Evolutionary conservation across 140 eudicot species (phyloP), one percentile per base, ranked within the genome.

Genomic region (Ambrosia hybrid): DNA sequence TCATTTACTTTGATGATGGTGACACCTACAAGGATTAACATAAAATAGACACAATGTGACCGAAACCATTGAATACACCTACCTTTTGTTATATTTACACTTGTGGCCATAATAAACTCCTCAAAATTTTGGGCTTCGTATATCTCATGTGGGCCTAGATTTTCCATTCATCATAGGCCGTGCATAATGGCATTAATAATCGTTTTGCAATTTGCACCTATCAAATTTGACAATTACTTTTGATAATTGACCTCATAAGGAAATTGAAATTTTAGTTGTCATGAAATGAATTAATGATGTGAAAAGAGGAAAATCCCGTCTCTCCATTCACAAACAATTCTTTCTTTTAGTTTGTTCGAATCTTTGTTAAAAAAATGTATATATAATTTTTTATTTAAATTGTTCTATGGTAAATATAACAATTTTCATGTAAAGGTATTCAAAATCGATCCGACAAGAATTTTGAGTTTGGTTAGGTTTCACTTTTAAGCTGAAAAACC

Each of bases 61-160:
- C 58, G 7, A n/a, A 17, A 36, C 21, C 67, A 77, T 41, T 26
- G 26, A 16, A 36, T 26, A 13, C 34, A 55, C 45, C 6, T 39
- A 37, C 71, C 21, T 46, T 67, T 67, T 48, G 43, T 48, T 67
- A 49, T 58, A 9, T 4, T 57, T 72, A 59, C 49, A 6, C 59
- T 45, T 75, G 75, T 59, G 65, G 65, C 55, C 63, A 16, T 59
- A 2, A 76, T 13, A 17, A 76, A 68, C 66, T 65, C 66, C 36
- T 38, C 12, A 26, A 73, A 46, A 4, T 60, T 12, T 7, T 66
- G 78, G 71, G 78, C 78, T 63, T 49, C 41, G 15, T 36, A 15
- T 4, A 10, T 30, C 17, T 38, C 9, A 6, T 66, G 68, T 56
- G 59, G 79, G 67, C 68, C 79, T 39, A 6, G 8, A 15, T 46